phyloP scores from a whole-genome alignment of 768 basidiomycete genomes.

The Boletus pseudo-olivaceus region DNA sequence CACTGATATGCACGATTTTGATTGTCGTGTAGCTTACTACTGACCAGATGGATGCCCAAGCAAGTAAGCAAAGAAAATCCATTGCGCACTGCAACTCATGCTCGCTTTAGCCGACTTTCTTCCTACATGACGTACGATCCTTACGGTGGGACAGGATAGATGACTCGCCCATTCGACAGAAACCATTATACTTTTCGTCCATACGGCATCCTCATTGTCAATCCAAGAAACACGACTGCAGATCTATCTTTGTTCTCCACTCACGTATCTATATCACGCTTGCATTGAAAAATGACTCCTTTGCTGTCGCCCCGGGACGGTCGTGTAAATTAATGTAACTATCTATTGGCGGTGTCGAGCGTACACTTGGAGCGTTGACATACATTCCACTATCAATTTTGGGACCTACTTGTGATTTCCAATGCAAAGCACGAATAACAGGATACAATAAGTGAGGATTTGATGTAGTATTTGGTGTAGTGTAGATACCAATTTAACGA shows the following conservation, averaged over 20 bases:
- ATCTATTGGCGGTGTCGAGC: conserved; percentile 7
- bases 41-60: conserved; percentile 53
- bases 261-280: conserved; percentile 31
- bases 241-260: conserved; percentile 25
- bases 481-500: conserved; percentile 10
- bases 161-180: not conserved
- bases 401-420: conserved; percentile 13
- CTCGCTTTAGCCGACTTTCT: conserved; percentile 51
- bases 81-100: conserved; percentile 5
- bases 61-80: conserved; percentile 45
- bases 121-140: conserved; percentile 43
- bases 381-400: conserved; percentile 1
- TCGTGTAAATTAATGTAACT: conserved; percentile 32
- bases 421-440: conserved; percentile 7
- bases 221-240: conserved; percentile 18
- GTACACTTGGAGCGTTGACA: not conserved
- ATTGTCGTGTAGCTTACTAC: conserved; percentile 33
- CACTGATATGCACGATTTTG: not conserved
- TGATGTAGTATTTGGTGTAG: conserved; percentile 7
- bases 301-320: conserved; percentile 11
- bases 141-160: conserved; percentile 1
- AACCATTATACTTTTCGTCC: conserved; percentile 7
- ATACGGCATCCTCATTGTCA: conserved; percentile 10
- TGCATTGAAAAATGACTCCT: conserved; percentile 24
- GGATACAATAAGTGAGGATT: conserved; percentile 28